Evolutionary conservation across 257 asterid genomes (phyloP), one percentile per base, ranked within the genome.

Genomic region (Euphrasia confusa): DNA sequence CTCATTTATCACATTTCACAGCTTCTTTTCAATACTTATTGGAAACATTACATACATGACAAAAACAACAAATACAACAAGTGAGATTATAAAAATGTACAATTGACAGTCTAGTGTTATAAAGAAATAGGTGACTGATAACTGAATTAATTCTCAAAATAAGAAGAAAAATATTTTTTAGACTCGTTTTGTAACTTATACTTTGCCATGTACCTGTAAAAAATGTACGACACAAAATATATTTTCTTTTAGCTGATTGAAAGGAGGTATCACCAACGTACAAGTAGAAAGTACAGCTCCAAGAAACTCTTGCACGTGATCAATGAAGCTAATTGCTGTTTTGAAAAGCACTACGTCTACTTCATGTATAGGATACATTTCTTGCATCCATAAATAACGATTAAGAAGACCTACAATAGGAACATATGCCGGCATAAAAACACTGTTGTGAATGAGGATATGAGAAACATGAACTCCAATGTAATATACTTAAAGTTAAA

Each of bases 261-360:
- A 80, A 70, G 98, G 95, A 76, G 97, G 97, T 80, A 86, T 72
- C 84, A 89, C 88, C 86, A 92, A 75, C 55, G 92, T 84, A 74
- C 86, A 77, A 55, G 76, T 65, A 57, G 95, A 72, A 65, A 92
- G 89, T 63, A 89, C 26, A 53, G 94, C 82, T 71, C 92, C 95
- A 21, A 92, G 92, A 73, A 92, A 83, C 81, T 92, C 98, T 77
- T 85, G 97, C 78, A 92, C 42, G 68, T 92, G 97, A 81, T 92
- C 97, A 65, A 86, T 77, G 79, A 92, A 92, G 84, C 98, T 84
- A 75, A 85, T 83, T 49, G 95, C 71, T 77, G 97, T 84, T 83
- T 92, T 92, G 79, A 89, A 86, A 73, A 92, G 66, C 61, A 86
- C 68, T 59, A 63, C 35, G 61, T 88, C 98, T 72, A 72, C 81